Evolutionary conservation across 2,329 filamentous ascomycete genomes (phyloP), one percentile per base, ranked within the genome.

Genomic region (Verticillium klebahnii): DNA sequence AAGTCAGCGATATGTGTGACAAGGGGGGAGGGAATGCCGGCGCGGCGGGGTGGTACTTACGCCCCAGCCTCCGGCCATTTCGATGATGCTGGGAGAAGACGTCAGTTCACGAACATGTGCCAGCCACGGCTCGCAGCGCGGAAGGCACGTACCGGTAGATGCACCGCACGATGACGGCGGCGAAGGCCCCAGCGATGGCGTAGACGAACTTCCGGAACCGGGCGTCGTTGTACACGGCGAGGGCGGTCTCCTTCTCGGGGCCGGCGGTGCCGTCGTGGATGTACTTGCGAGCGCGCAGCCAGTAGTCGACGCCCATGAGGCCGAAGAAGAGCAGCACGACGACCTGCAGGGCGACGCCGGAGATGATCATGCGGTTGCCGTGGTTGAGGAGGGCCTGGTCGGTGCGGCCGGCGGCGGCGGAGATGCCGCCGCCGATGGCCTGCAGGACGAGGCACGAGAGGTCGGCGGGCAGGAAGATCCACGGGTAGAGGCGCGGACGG

Each of bases 61-160:
- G 8, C 82, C 83, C 85, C 85, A 89, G 23, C 86, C 86, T 31
- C 84, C 83, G 2, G 82, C 81, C 84, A 89, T 87, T 70, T 89
- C 86, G 1, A 81, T 82, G 60, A 88, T 83, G 67, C 84, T 85
- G 60, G 29, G 29, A 29, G 2, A 7, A 19, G 6, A n/a, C 39
- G 56, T 64, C n/a, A 62, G 23, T 23, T 23, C 23, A 23, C 23
- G 23, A 23, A 23, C 23, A 23, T 23, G 23, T 23, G 23, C 1
- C 23, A 23, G 23, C 23, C 23, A 23, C 23, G 23, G 23, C 23
- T 23, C 23, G 23, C 23, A 23, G 23, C 31, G 31, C 11, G 5
- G 19, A 15, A 40, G 25, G 25, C 29, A 74, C 79, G 64, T 67
- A 82, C 80, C 82, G 79, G 70, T 85, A 85, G 56, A 85, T 79